A percentile compares a stretch with the other conserved stretches of the same genome.
Evolutionary conservation across 2,329 filamentous ascomycete genomes (phyloP).

Genomic region (Periglandula ipomoeae): DNA sequence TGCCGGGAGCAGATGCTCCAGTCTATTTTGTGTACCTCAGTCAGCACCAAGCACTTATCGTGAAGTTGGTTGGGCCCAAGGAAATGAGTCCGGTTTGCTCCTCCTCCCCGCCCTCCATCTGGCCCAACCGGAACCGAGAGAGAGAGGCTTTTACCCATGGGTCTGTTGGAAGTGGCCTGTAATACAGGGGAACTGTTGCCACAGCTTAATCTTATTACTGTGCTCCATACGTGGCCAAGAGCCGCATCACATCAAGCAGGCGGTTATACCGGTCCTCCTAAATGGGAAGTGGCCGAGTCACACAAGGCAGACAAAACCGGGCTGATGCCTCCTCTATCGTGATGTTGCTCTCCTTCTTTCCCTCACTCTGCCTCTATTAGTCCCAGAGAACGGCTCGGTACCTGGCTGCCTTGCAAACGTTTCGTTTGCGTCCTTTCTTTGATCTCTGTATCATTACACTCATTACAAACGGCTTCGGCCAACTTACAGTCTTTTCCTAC

Average conservation of each 20-base stretch:
- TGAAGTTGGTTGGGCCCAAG: background rate
- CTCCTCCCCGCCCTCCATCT: background rate
- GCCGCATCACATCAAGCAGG: background rate
- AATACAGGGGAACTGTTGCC: background rate
- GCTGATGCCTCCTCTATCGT: slow-evolving; percentile 16
- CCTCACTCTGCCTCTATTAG: slow-evolving; percentile 17
- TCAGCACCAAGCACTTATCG: slow-evolving; percentile 5
- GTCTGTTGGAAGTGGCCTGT: background rate
- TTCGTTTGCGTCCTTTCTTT: slow-evolving; percentile 33
- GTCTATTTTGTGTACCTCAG: background rate
- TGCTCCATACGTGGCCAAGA: background rate
- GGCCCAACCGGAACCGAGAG: background rate
- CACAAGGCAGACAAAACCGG: background rate
- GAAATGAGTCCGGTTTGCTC: background rate
- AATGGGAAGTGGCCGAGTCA: background rate
- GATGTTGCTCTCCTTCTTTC: slow-evolving; percentile 1
- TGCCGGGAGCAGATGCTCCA: slow-evolving; percentile 1
- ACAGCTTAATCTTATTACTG: background rate
- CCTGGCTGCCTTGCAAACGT: slow-evolving; percentile 23
- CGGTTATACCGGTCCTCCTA: background rate
- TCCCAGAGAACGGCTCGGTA: slow-evolving; percentile 20
- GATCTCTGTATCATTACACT: slow-evolving; percentile 21
- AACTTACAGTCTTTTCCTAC: slow-evolving; percentile 18
- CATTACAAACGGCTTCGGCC: slow-evolving; percentile 24
- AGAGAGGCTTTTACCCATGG: background rate